A percentile compares a stretch with the other conserved stretches of the same genome.
These are phyloP conservation scores for Candida nonsorbophila DNA, from an alignment of 805 yeast species.

Conservation along the genomic window DNA sequence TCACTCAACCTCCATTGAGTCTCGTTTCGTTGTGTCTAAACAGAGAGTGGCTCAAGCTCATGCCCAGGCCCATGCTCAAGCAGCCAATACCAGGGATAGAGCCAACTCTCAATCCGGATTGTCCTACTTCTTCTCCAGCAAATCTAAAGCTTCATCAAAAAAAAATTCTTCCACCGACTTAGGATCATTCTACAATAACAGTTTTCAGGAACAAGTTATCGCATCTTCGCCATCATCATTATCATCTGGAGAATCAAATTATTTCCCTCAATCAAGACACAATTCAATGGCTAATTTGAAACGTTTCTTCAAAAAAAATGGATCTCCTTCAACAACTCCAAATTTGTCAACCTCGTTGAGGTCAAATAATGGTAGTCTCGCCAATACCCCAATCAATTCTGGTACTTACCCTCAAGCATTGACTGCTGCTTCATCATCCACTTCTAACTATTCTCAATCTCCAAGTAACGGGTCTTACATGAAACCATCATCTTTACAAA, in stretches of 20 bases:
- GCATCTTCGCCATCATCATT: conserved; percentile 28
- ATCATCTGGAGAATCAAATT: conserved; percentile 32
- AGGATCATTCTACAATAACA: conserved; percentile 36
- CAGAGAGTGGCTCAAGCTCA: conserved; percentile 60
- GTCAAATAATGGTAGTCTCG: conserved; percentile 9
- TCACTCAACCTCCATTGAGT: conserved; percentile 59
- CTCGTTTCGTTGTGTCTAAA: conserved; percentile 78
- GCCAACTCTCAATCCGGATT: conserved; percentile 43
- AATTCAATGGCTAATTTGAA: conserved; percentile 77
- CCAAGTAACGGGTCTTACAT: conserved; percentile 2
- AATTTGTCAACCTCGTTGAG: conserved; percentile 21
- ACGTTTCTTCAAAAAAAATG: conserved; percentile 57
- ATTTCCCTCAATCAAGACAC: conserved; percentile 46
- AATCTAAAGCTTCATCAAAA: conserved; percentile 28
- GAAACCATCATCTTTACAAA: conserved; percentile 24
- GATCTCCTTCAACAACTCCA: conserved; percentile 6
- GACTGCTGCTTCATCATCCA: conserved; percentile 27
- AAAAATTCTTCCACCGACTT: conserved; percentile 36
- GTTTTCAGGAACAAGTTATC: conserved; percentile 22
- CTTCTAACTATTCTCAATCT: conserved; percentile 26
- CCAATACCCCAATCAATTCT: conserved; percentile 11
- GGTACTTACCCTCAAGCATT: conserved; percentile 16
- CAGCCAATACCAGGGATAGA: conserved; percentile 30
- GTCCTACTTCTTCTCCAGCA: conserved; percentile 44
- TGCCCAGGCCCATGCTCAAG: conserved; percentile 34